Evolutionary conservation across 768 basidiomycete genomes (phyloP).

Genomic region (Mycena galopus): DNA sequence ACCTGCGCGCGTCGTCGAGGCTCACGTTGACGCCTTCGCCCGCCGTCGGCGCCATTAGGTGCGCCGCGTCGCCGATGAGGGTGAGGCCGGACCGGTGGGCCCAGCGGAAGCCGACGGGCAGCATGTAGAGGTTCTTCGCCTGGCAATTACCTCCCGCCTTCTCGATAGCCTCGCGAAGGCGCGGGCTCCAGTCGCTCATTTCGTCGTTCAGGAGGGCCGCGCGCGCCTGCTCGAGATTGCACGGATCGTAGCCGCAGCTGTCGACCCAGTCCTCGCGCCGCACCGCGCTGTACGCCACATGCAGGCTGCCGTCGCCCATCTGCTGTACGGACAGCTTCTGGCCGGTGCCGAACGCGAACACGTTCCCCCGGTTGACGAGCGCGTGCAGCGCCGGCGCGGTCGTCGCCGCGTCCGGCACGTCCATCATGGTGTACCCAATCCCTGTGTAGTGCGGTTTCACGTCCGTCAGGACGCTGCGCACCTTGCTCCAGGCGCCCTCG

Average conservation of each 20-base stretch:
- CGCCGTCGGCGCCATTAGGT: neutral
- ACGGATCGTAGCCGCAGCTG: neutral
- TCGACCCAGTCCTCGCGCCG: neutral
- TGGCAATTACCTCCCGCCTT: neutral
- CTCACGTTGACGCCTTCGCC: neutral
- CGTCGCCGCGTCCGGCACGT: neutral
- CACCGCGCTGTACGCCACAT: neutral
- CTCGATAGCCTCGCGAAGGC: neutral
- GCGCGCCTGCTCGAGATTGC: neutral
- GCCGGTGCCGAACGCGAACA: neutral
- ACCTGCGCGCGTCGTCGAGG: neutral
- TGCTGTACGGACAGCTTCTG: neutral
- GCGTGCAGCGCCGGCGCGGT: neutral
- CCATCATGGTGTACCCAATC: neutral
- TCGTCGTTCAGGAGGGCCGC: neutral
- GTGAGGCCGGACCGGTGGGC: neutral
- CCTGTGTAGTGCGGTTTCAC: neutral
- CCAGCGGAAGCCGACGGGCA: neutral
- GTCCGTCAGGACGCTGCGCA: neutral
- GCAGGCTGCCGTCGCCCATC: neutral
- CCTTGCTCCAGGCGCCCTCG: slow-evolving; percentile 2
- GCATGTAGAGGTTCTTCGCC: slow-evolving; percentile 7
- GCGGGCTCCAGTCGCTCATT: neutral
- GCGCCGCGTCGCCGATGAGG: slow-evolving; percentile 2
- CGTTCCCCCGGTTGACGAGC: neutral